Evolutionary conservation across 306 rosid species (phyloP).

Genomic region (Begonia loranthoides): DNA sequence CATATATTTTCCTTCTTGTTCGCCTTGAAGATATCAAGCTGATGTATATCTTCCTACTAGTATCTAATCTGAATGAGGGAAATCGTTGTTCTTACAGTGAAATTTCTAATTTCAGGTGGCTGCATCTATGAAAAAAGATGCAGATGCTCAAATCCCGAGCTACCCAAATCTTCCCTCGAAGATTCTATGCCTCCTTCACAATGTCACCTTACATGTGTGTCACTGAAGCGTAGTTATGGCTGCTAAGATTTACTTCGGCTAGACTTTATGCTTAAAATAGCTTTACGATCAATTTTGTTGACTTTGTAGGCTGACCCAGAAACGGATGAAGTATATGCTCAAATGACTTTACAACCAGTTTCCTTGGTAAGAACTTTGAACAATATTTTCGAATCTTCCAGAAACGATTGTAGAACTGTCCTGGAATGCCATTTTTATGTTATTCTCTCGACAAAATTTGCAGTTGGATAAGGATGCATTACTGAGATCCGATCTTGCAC

Average conservation of each 20-base stretch:
- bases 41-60: too few relatives aligned
- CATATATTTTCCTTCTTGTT: too few relatives aligned
- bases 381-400: background rate
- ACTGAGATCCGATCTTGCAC: constrained; percentile 77
- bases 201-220: constrained; percentile 75
- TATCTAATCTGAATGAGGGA: too few relatives aligned
- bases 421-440: constrained; percentile 1
- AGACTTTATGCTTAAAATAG: background rate
- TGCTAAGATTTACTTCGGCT: background rate
- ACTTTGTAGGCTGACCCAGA: constrained; percentile 76
- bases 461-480: constrained; percentile 83
- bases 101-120: constrained; percentile 56
- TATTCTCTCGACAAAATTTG: constrained; percentile 7
- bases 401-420: too few relatives aligned
- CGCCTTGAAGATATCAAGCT: too few relatives aligned
- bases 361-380: constrained; percentile 40
- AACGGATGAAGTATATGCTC: constrained; percentile 90
- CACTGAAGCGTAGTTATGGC: background rate
- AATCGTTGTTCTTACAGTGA: background rate
- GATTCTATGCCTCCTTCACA: constrained; percentile 67
- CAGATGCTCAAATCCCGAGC: constrained; percentile 61
- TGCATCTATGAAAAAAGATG: constrained; percentile 78
- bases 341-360: constrained; percentile 85
- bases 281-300: background rate
- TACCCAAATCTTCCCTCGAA: constrained; percentile 81